phyloP scores from a whole-genome alignment of 441 rosid species.

The Erodium texanum region DNA sequence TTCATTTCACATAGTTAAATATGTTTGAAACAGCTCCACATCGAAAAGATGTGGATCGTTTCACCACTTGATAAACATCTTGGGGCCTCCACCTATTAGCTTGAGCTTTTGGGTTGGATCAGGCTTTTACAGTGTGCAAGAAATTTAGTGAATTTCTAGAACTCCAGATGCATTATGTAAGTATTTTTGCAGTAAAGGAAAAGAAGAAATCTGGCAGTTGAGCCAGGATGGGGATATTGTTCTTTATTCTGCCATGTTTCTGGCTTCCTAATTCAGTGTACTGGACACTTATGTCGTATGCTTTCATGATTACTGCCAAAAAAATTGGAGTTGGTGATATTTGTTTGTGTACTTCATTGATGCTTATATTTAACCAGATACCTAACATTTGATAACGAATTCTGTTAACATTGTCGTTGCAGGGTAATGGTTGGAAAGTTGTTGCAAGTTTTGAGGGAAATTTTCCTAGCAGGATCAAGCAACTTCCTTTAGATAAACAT shows the following conservation, averaged over 20 bases:
- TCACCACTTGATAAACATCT: too few relatives aligned
- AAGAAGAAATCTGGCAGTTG: background rate
- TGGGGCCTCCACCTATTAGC: too few relatives aligned
- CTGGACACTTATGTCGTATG: background rate
- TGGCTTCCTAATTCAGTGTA: background rate
- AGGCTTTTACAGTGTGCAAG: conserved; percentile 1
- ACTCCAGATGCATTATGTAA: background rate
- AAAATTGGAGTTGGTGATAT: background rate
- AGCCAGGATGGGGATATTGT: background rate
- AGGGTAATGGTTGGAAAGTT: conserved; percentile 98
- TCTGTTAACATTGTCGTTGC: conserved; percentile 17
- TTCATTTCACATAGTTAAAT: background rate
- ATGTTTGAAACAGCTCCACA: background rate
- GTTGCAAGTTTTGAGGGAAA: conserved; percentile 95
- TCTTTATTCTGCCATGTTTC: background rate
- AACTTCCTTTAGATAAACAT: conserved; percentile 92
- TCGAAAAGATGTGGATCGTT: too few relatives aligned
- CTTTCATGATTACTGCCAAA: background rate
- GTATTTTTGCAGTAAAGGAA: background rate
- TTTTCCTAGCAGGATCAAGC: conserved; percentile 83
- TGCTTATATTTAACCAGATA: background rate
- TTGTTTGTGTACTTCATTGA: background rate
- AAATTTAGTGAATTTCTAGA: conserved; percentile 3
- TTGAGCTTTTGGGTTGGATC: too few relatives aligned
- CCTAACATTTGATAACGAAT: conserved; percentile 1